phyloP scores from a whole-genome alignment of 345 rosid species.

The Aegle marmelos region DNA sequence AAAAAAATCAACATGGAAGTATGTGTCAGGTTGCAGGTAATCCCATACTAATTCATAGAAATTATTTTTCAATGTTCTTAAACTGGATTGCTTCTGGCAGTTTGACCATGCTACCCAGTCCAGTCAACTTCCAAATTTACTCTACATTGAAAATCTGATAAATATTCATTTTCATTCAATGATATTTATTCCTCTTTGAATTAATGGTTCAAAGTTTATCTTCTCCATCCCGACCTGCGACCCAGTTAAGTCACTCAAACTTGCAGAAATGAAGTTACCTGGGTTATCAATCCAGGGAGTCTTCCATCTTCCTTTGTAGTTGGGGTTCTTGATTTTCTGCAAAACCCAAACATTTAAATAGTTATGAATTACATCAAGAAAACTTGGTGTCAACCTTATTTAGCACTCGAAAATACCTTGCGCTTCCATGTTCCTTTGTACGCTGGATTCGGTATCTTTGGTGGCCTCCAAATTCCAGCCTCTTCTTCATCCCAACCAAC shows the following conservation, averaged over 20 bases:
- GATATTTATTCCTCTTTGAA: slow-evolving; percentile 3
- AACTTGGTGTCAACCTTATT: background rate
- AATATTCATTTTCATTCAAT: background rate
- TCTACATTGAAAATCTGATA: background rate
- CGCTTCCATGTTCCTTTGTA: slow-evolving; percentile 82
- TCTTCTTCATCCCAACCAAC: slow-evolving; percentile 77
- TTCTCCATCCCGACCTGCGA: background rate
- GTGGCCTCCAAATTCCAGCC: slow-evolving; percentile 65
- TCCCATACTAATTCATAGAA: background rate
- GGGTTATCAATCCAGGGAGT: slow-evolving; percentile 90
- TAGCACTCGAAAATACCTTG: slow-evolving; percentile 38
- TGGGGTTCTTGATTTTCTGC: slow-evolving; percentile 93
- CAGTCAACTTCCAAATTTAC: background rate
- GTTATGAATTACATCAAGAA: slow-evolving; percentile 6
- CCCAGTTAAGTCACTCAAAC: background rate
- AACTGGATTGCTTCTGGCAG: background rate
- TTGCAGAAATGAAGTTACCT: slow-evolving; percentile 36
- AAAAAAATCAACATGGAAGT: background rate
- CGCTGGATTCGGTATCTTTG: slow-evolving; percentile 65
- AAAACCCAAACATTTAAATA: background rate
- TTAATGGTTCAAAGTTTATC: background rate
- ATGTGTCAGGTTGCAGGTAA: background rate
- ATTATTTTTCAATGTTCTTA: background rate
- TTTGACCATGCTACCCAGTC: background rate
- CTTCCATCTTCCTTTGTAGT: slow-evolving; percentile 93